A percentile compares a stretch with the other conserved stretches of the same genome.
These are phyloP conservation scores for Trichoderma pleuroti DNA, from an alignment of 2,329 filamentous ascomycete species.

Conservation along the genomic window DNA sequence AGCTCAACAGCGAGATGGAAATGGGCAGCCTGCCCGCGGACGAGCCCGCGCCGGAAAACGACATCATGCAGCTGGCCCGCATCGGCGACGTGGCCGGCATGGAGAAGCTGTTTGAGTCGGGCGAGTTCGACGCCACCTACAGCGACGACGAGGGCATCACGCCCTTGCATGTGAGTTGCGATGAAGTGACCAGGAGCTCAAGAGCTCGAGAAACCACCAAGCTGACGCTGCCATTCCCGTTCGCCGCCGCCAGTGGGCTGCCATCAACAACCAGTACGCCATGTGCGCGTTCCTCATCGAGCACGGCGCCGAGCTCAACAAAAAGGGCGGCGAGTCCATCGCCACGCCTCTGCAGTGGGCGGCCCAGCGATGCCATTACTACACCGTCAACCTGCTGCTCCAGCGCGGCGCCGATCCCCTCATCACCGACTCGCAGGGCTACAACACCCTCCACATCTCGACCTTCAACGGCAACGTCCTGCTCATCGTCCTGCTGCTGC, in stretches of 20 bases:
- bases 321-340: conserved; percentile 90
- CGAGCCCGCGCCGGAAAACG: conserved; percentile 50
- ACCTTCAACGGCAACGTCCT: conserved; percentile 96
- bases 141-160: conserved; percentile 92
- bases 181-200: neutral
- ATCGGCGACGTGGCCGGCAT: conserved; percentile 82
- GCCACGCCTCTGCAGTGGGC: conserved; percentile 97
- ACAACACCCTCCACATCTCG: conserved; percentile 95
- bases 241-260: conserved; percentile 74
- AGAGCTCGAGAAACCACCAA: neutral
- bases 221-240: conserved; percentile 23
- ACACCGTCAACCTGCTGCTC: conserved; percentile 88
- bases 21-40: conserved; percentile 48
- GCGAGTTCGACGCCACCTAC: conserved; percentile 77
- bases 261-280: conserved; percentile 97
- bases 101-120: conserved; percentile 82
- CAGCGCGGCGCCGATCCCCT: conserved; percentile 90
- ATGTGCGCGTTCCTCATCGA: conserved; percentile 94
- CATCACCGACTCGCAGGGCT: conserved; percentile 89
- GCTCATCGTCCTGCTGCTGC: conserved; percentile 80
- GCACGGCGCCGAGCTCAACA: conserved; percentile 83
- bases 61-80: conserved; percentile 94
- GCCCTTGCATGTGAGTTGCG: conserved; percentile 74
- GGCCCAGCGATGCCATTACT: conserved; percentile 93
- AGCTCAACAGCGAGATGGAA: conserved; percentile 56